phyloP scores from a whole-genome alignment of 176 grass and related monocot species.

The Lolium perenne region DNA sequence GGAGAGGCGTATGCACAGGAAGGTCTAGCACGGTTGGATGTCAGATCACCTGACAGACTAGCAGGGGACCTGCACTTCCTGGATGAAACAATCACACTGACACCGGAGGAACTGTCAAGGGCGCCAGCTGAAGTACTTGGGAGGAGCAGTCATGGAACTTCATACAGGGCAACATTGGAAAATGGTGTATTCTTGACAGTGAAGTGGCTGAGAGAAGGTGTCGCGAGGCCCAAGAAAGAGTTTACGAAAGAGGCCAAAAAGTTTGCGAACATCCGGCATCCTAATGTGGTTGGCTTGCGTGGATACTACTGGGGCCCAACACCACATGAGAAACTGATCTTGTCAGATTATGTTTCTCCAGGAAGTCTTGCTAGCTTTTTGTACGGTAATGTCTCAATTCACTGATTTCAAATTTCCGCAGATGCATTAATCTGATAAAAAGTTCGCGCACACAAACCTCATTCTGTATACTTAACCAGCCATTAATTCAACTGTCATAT shows the following conservation, averaged over 20 bases:
- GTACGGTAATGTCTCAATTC: conserved; percentile 67
- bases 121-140: conserved; percentile 93
- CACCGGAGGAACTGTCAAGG: conserved; percentile 87
- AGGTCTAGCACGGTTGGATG: conserved; percentile 77
- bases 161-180: conserved; percentile 89
- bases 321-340: conserved; percentile 91
- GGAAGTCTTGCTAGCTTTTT: conserved; percentile 93
- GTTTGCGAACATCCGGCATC: conserved; percentile 93
- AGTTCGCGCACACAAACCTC: background rate
- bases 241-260: conserved; percentile 96
- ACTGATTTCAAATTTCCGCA: conserved; percentile 2
- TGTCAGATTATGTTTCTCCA: conserved; percentile 90
- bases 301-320: conserved; percentile 99
- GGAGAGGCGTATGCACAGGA: conserved; percentile 61
- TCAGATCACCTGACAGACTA: conserved; percentile 79
- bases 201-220: conserved; percentile 96
- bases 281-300: conserved; percentile 89
- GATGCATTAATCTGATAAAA: background rate
- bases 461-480: background rate
- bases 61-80: conserved; percentile 91
- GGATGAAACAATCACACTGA: conserved; percentile 93
- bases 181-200: conserved; percentile 95
- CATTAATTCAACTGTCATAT: background rate
- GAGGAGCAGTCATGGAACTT: conserved; percentile 97
- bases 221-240: conserved; percentile 91